Base-by-base conservation (phyloP, 192 early-diverging fungal genomes). In the Gorgonomyces haynaldii region DNA sequence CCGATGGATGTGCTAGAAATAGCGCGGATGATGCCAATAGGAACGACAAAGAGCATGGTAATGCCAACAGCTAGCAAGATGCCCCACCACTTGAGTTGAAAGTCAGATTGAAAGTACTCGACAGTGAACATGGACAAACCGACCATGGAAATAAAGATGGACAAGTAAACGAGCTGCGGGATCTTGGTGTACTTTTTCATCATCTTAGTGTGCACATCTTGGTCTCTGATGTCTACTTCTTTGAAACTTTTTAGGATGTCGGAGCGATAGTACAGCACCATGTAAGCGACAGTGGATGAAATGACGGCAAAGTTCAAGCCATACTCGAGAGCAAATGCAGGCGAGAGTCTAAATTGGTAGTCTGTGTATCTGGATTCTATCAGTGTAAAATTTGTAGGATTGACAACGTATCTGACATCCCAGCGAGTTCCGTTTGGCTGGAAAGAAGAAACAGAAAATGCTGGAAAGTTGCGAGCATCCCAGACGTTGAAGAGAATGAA, bases 1-100 rank as follows among this genome's bases (percentile, higher is more conserved):
- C 84, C 86, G 12, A 84, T 77, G 32, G 74, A 66, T 51, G 78
- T 74, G 60, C 86, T 83, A 13, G 84, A 78, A n/a, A 87, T 73
- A 4, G 65, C 74, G 16, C 81, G 83, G 44, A 89, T 81, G 26
- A 86, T 81, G 54, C 86, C 88, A 23, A 94, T 77, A 0, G 87
- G 87, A 1, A 89, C 54, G 19, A 80, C 70, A 46, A 81, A 85
- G 24, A 89, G 55, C 8, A 70, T 42, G 6, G 79, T 56, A 13
- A 86, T 65, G 3, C 10, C 32, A 20, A 49, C 25, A 13, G 23
- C 22, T 25, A 49, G 22, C 9, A 55, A 9, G 15, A 63, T 28
- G 16, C 19, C 49, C 57, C 56, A 62, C 45, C 37, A 63, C 1
- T 46, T n/a, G 58, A 63, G n/a, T 59, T 30, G 42, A 41, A 62